Evolutionary conservation across 2,329 filamentous ascomycete species (phyloP), one percentile per base, ranked within the genome.

Genomic region (Clonostachys chloroleuca): DNA sequence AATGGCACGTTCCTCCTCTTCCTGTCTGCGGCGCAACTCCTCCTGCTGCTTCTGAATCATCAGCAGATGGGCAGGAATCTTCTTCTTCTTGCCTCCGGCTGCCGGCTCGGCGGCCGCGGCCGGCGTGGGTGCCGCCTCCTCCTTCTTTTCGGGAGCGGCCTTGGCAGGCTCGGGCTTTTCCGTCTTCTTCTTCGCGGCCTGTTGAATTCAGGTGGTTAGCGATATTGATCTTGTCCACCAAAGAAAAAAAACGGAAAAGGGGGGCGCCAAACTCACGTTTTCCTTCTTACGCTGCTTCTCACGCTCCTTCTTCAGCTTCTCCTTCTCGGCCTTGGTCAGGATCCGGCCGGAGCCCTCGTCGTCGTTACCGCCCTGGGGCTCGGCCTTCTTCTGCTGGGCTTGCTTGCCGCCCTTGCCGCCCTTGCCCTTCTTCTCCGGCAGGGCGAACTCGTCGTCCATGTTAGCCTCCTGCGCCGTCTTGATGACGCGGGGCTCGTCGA

Each of bases 211-310:
- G 10, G 37, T 13, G 34, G 41, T 47, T 34, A 47, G 34, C 14
- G n/a, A 42, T 3, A 20, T 42, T 2, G 8, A 9, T n/a, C 13
- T 20, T 20, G 16, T 35, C n/a, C 40, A 34, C 12, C 20, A 48
- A 20, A 33, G 13, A 24, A 40, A 5, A 18, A 18, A 44, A 6
- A 35, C 10, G 6, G 33, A 17, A 33, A 39, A 24, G 40, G 33
- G 34, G 40, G 13, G 24, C 9, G 8, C 2, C 16, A 10, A 17
- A 47, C 59, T 42, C 57, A 94, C 90, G 81, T 97, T 87, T 70
- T 99, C 94, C 83, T 92, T 99, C 75, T 99, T 99, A 56, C 92
- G 81, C 73, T 94, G 89, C 83, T 99, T 99, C 75, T 99, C 94
- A 51, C 90, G 84, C 74, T 99, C 94, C 74, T 96, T 99, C 80